These are phyloP conservation scores for Olyra latifolia DNA, from an alignment of 176 grass and related monocot genomes.

Conservation along the genomic window DNA sequence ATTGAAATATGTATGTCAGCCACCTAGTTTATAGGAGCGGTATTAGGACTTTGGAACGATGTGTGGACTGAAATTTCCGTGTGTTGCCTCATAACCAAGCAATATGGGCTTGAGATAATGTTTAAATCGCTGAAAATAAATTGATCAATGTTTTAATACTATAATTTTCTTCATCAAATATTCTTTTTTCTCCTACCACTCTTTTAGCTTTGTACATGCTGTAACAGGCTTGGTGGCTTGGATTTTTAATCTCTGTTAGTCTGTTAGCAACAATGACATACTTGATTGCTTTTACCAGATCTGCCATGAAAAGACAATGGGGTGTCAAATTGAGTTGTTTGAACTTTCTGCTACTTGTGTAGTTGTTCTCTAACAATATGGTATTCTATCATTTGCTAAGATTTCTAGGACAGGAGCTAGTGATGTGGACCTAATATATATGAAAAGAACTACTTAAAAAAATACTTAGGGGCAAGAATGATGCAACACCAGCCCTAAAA, in stretches of 20 bases:
- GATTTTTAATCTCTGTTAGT: background rate
- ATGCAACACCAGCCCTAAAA: background rate
- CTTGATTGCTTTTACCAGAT: background rate
- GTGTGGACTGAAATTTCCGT: background rate
- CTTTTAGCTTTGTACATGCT: background rate
- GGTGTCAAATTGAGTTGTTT: background rate
- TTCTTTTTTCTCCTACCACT: background rate
- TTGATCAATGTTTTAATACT: background rate
- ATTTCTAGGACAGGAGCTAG: background rate
- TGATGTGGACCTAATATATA: background rate
- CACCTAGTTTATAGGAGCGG: background rate
- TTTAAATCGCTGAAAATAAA: constrained; percentile 4
- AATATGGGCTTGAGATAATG: background rate
- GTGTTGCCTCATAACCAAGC: constrained; percentile 5
- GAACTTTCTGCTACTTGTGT: background rate
- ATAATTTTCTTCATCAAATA: background rate
- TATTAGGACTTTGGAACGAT: background rate
- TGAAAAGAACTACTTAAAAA: background rate
- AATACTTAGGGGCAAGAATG: background rate
- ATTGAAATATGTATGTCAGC: background rate
- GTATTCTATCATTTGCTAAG: background rate
- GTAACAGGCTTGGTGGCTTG: background rate
- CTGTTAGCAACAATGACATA: background rate
- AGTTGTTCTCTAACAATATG: background rate
- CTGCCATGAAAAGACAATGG: background rate